Conservation (phyloP, 148 eudicot genomes). For the Bassia scoparia region DNA sequence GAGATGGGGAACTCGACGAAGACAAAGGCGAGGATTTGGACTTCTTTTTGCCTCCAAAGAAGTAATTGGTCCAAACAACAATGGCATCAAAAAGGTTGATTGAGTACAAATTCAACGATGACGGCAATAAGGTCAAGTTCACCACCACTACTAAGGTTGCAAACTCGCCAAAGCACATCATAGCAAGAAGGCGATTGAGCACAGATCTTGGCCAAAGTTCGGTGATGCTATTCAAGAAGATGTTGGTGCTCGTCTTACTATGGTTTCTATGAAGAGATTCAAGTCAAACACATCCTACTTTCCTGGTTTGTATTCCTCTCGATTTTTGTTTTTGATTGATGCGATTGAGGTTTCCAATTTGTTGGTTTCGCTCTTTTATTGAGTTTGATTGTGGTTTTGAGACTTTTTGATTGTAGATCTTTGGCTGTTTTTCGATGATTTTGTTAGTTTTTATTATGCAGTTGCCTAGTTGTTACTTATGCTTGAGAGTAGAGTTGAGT, state of each 20-base stretch:
- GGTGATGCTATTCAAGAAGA: constrained; percentile 78
- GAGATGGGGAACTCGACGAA: constrained; percentile 68
- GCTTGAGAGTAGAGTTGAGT: too few relatives aligned
- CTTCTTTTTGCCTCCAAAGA: constrained; percentile 58
- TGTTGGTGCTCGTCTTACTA: constrained; percentile 53
- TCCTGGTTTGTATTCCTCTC: constrained; percentile 37
- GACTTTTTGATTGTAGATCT: too few relatives aligned
- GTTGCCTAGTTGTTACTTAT: too few relatives aligned
- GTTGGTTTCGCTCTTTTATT: too few relatives aligned
- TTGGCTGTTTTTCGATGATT: too few relatives aligned
- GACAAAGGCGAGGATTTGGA: constrained; percentile 54
- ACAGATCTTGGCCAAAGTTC: constrained; percentile 70
- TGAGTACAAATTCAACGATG: constrained; percentile 68
- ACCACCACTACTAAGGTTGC: constrained; percentile 60
- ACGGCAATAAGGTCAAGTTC: constrained; percentile 65
- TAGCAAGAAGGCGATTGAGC: constrained; percentile 67
- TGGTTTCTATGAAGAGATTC: constrained; percentile 81
- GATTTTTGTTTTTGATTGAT: not conserved
- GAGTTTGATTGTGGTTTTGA: too few relatives aligned
- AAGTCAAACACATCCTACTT: constrained; percentile 55
- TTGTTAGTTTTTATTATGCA: too few relatives aligned
- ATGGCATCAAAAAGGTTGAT: constrained; percentile 63
- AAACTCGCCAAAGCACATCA: constrained; percentile 66
- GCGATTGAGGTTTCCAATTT: too few relatives aligned
- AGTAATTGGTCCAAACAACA: constrained; percentile 61